Base-by-base conservation (phyloP, 2,329 filamentous ascomycete species). In the Fusarium chuoi region DNA sequence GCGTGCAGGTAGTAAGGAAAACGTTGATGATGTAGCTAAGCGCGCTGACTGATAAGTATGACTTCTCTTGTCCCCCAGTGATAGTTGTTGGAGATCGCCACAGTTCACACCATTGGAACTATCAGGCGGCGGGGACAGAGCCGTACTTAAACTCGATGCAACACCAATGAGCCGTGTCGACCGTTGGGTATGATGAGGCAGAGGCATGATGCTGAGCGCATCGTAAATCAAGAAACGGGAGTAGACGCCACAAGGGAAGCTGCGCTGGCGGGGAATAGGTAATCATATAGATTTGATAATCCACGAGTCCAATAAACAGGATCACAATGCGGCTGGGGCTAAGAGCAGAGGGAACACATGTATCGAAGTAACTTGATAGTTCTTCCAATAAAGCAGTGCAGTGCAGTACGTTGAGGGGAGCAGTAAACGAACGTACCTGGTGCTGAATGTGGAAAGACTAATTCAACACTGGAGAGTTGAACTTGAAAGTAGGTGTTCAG, bases 141-240 rank as follows among this genome's bases (percentile, higher is more conserved):
- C 22, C 60, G 61, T 42, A 61, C 46, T 54, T 55, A 39, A 49
- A 54, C 18, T n/a, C 41, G 51, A 49, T 56, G 54, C 39, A 62
- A 15, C 17, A 46, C 38, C 51, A 69, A 51, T 35, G 58, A 48
- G 55, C 52, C 35, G n/a, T 60, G n/a, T 51, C 55, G 58, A 33
- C 35, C 18, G n/a, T 52, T 52, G 30, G 46, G 38, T 52, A 22
- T 28, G 20, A 54, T 28, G 24, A 41, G 26, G 49, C 39, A 52
- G 62, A 46, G 70, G 26, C 44, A 56, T 41, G 52, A 58, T 55
- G 46, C 67, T 74, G 60, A 61, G 62, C 72, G 66, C 68, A 76
- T 67, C 63, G 63, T 56, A 73, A 51, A 51, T 56, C 60, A 54
- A 52, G 62, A 61, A 76, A 61, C 74, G 75, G 77, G 75, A 77